phyloP scores from a whole-genome alignment of 2,329 filamentous ascomycete genomes.

The Talaromyces sp. region DNA sequence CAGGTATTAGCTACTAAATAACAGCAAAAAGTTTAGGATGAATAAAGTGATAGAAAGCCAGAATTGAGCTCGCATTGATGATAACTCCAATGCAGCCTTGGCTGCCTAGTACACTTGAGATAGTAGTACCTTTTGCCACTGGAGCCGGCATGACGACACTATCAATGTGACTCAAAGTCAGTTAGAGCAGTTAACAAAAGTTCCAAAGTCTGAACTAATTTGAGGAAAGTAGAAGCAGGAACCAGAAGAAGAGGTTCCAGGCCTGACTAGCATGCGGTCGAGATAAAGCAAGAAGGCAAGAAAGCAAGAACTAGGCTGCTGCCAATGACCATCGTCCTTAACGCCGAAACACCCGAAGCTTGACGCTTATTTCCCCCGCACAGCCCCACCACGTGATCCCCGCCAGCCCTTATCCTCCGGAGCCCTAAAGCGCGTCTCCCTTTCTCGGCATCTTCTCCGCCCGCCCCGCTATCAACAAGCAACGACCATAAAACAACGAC shows the following conservation, averaged over 20 bases:
- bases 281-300: background rate
- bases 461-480: constrained; percentile 14
- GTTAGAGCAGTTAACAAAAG: background rate
- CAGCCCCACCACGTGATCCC: constrained; percentile 24
- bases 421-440: constrained; percentile 27
- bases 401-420: constrained; percentile 26
- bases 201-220: background rate
- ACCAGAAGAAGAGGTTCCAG: background rate
- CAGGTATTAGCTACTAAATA: background rate
- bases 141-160: constrained; percentile 41
- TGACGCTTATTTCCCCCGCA: constrained; percentile 10
- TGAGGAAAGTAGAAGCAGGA: background rate
- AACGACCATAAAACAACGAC: background rate
- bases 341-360: constrained; percentile 4
- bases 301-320: background rate
- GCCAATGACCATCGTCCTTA: constrained; percentile 3
- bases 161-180: background rate
- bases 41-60: background rate
- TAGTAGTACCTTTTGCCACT: constrained; percentile 42
- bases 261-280: background rate
- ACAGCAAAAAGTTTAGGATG: background rate
- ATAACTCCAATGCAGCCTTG: background rate
- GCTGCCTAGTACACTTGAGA: background rate
- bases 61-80: background rate
- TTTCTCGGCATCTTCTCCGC: constrained; percentile 26